A percentile compares a stretch with the other conserved stretches of the same genome.
These are phyloP conservation scores for Microcyclosporella mali DNA, from an alignment of 2,329 filamentous ascomycete species.

Conservation along the genomic window DNA sequence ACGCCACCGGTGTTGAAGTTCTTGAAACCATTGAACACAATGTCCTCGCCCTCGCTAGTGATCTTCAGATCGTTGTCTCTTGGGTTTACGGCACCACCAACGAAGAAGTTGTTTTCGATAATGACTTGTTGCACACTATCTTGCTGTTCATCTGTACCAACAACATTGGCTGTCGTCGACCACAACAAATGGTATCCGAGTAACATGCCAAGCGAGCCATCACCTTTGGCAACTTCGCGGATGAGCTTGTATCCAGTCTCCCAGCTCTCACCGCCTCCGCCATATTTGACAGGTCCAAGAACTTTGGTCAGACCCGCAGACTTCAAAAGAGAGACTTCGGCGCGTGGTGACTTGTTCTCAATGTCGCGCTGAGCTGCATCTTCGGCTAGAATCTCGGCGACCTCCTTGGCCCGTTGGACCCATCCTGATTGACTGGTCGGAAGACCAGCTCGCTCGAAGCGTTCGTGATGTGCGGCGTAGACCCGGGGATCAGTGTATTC, in stretches of 20 bases:
- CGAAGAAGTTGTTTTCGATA: constrained; percentile 58
- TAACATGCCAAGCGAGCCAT: constrained; percentile 61
- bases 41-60: constrained; percentile 46
- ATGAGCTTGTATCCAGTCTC: constrained; percentile 54
- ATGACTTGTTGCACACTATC: constrained; percentile 53
- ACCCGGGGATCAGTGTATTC: constrained; percentile 23
- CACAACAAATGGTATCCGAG: constrained; percentile 60
- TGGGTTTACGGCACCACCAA: constrained; percentile 60
- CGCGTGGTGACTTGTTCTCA: constrained; percentile 48
- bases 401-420: constrained; percentile 45
- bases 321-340: constrained; percentile 49
- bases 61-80: constrained; percentile 57
- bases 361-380: constrained; percentile 46
- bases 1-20: constrained; percentile 64
- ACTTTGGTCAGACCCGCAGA: constrained; percentile 46
- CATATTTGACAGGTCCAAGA: constrained; percentile 46
- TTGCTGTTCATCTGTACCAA: constrained; percentile 55
- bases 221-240: constrained; percentile 57
- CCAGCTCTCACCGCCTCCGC: constrained; percentile 50
- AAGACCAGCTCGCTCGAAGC: constrained; percentile 23
- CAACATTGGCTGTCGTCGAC: constrained; percentile 55
- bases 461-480: constrained; percentile 21
- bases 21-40: constrained; percentile 58
- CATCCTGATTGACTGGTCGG: constrained; percentile 41
- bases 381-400: constrained; percentile 44